Percentiles rank a stretch among this genome's conserved stretches.
phyloP scores from a whole-genome alignment of 371 early-diverging fungal genomes.

The Synchytrium microbalum region DNA sequence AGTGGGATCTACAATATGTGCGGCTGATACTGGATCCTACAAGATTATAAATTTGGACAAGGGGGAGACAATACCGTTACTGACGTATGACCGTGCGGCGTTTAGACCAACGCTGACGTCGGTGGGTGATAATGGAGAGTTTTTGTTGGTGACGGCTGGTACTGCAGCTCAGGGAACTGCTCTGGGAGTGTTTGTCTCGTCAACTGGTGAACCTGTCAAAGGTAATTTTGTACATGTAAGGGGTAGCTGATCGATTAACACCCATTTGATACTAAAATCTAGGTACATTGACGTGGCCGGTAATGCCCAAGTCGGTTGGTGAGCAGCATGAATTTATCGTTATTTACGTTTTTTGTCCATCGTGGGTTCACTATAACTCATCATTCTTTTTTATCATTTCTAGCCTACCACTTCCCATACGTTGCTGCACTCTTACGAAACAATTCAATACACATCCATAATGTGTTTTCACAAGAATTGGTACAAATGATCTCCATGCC shows the following conservation, averaged over 20 bases:
- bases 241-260: background rate
- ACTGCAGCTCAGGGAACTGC: slow-evolving; percentile 38
- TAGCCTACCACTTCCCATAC: slow-evolving; percentile 68
- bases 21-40: slow-evolving; percentile 59
- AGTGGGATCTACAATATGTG: slow-evolving; percentile 46
- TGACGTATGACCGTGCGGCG: slow-evolving; percentile 50
- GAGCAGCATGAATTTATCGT: too few species aligned
- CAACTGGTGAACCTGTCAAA: slow-evolving; percentile 61
- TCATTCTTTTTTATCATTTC: slow-evolving; percentile 7
- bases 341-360: background rate
- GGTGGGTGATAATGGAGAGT: slow-evolving; percentile 53
- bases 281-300: slow-evolving; percentile 71
- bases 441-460: slow-evolving; percentile 65
- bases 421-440: slow-evolving; percentile 61
- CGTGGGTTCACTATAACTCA: background rate
- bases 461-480: slow-evolving; percentile 55
- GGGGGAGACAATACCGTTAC: slow-evolving; percentile 44
- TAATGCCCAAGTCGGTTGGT: slow-evolving; percentile 28
- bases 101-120: slow-evolving; percentile 55
- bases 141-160: slow-evolving; percentile 56
- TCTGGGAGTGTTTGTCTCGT: slow-evolving; percentile 67
- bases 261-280: too few species aligned
- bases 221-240: slow-evolving; percentile 17
- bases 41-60: slow-evolving; percentile 50
- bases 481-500: slow-evolving; percentile 53